A percentile compares a stretch with the other conserved stretches of the same genome.
Conservation (phyloP, 2,329 filamentous ascomycete genomes). For the Diaporthe sp. region DNA sequence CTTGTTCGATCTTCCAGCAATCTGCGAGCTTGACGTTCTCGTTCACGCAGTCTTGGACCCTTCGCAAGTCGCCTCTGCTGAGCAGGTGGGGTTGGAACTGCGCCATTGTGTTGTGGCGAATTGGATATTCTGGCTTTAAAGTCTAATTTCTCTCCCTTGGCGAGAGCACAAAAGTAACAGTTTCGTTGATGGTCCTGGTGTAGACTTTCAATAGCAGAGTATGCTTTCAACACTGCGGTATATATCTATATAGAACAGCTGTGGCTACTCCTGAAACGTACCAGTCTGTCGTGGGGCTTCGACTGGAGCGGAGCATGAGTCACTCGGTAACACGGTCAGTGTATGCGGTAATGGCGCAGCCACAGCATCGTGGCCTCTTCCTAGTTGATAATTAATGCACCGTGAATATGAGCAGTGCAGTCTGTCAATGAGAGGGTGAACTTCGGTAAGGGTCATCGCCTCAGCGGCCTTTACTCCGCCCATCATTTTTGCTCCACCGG, state of each 20-base stretch:
- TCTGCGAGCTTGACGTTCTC: background rate
- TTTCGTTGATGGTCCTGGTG: background rate
- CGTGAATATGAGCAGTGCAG: background rate
- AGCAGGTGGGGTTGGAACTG: background rate
- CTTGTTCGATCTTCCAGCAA: slow-evolving; percentile 12
- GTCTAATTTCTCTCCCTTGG: background rate
- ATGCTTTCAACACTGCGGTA: background rate
- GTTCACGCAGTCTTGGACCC: background rate
- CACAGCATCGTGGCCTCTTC: background rate
- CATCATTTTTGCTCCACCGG: background rate
- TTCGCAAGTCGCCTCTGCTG: background rate
- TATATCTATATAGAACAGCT: background rate
- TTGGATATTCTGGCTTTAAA: background rate
- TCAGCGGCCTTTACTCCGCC: background rate
- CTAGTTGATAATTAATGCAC: background rate
- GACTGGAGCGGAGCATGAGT: background rate
- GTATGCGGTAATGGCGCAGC: background rate
- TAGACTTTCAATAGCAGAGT: background rate
- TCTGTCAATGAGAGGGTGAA: background rate
- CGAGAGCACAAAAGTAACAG: no score
- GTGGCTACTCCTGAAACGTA: background rate
- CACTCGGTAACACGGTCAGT: background rate
- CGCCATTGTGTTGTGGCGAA: background rate
- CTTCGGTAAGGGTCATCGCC: background rate
- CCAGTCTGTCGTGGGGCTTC: background rate